Base-by-base conservation (phyloP, 2,329 filamentous ascomycete species). In the Diaporthe nobilis region DNA sequence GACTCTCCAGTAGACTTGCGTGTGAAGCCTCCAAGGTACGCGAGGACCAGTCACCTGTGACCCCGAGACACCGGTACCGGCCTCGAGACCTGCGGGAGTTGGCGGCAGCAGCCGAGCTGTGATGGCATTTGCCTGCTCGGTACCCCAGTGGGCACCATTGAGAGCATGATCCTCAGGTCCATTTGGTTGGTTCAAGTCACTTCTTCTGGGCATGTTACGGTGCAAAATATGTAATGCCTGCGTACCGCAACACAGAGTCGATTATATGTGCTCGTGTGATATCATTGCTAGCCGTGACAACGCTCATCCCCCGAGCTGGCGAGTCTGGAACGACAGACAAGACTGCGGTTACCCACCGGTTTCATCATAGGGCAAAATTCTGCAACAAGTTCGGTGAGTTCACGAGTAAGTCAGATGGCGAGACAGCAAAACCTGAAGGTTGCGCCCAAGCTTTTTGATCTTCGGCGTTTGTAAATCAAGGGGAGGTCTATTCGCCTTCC, bases 331-430 rank as follows among this genome's bases (percentile, higher is more conserved):
- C 65, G 6, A 25, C 65, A 68, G 34, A n/a, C 34, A 53, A 53
- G 47, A 53, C 8, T 68, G 47, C 31, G n/a, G 47, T 42, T 53
- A 68, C 47, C 65, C 47, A 65, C 51, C 17, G 20, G 22, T 65
- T 65, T 55, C 58, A 73, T 65, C 58, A 72, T 53, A 42, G n/a
- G 70, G 57, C 71, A 73, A 51, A 70, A 73, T 47, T 57, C 39
- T 73, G 49, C 71, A 73, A 47, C 47, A 55, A 1, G 8, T 8
- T 63, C 25, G 71, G 70, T 44, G 71, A 73, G 49, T 73, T 28
- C 58, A 73, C 49, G 71, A 73, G 71, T 73, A 73, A 73, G 49
- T 53, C 47, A 37, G 17, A 34, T 28, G 22, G 71, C 37, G 47
- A 44, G 39, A 73, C 28, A 63, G 71, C 71, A 53, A 31, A 31